Percentiles rank a stretch among this genome's conserved stretches.
Conservation (phyloP, 2,329 filamentous ascomycete species). For the Colletotrichum limetticola region DNA sequence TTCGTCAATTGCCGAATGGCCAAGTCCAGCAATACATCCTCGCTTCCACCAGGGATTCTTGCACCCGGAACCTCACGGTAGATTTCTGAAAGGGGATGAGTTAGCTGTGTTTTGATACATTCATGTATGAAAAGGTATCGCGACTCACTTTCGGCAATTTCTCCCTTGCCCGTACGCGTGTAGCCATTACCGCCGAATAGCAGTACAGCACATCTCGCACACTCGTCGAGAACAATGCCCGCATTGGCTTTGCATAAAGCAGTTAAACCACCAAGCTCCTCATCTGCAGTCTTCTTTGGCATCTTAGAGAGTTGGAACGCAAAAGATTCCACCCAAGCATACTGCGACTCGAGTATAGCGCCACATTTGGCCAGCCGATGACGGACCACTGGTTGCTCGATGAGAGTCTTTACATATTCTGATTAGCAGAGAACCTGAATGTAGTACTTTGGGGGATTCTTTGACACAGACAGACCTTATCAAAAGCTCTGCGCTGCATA, state of each 20-base stretch:
- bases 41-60: not conserved
- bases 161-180: not conserved
- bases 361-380: not conserved
- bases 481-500: not conserved
- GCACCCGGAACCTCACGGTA: not conserved
- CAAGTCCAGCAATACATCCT: not conserved
- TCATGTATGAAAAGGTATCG: not conserved
- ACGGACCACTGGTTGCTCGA: not conserved
- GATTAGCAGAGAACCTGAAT: not conserved
- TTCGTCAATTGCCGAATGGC: not conserved
- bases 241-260: not conserved
- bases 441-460: not conserved
- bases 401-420: not conserved
- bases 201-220: not conserved
- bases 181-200: not conserved
- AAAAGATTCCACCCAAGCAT: not conserved
- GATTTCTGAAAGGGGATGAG: not conserved
- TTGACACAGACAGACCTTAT: not conserved
- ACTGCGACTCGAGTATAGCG: not conserved
- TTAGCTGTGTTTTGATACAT: not conserved
- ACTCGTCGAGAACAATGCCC: not conserved
- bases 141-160: not conserved
- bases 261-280: not conserved
- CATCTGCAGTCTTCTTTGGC: not conserved
- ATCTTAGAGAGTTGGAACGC: not conserved